A percentile compares a stretch with the other conserved stretches of the same genome.
These are phyloP conservation scores for Huiozyma sinensis DNA, from an alignment of 805 yeast species.

Conservation along the genomic window DNA sequence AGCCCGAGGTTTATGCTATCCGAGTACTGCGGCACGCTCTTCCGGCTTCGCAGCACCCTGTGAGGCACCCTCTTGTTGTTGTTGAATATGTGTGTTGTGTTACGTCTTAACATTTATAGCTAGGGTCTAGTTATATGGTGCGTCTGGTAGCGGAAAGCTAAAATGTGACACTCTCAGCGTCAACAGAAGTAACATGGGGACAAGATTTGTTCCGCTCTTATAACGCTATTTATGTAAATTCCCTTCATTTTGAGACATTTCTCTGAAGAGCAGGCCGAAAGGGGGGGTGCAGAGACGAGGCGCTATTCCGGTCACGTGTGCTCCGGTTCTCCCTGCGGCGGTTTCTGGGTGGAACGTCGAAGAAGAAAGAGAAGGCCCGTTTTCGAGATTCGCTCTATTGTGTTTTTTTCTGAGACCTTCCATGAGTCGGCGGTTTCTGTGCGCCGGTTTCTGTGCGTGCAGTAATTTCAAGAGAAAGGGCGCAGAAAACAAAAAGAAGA, in stretches of 20 bases:
- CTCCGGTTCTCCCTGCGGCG: too few relatives aligned
- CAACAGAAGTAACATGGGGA: too few relatives aligned
- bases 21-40: slow-evolving; percentile 4
- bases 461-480: too few relatives aligned
- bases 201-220: too few relatives aligned
- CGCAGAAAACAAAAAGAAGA: background rate
- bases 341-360: too few relatives aligned
- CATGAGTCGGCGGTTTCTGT: background rate
- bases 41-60: slow-evolving; percentile 5
- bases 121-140: too few relatives aligned
- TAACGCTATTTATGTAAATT: too few relatives aligned
- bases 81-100: slow-evolving; percentile 3
- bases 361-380: too few relatives aligned
- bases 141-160: too few relatives aligned
- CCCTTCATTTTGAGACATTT: too few relatives aligned
- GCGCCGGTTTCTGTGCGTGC: background rate
- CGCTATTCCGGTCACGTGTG: too few relatives aligned
- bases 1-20: background rate
- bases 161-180: too few relatives aligned
- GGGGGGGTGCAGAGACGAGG: background rate
- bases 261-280: background rate
- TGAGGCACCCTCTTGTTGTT: background rate
- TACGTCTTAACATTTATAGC: slow-evolving; percentile 5
- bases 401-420: background rate
- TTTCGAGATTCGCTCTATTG: background rate